phyloP scores from a whole-genome alignment of 345 rosid genomes.

The Eucalyptus regnans region DNA sequence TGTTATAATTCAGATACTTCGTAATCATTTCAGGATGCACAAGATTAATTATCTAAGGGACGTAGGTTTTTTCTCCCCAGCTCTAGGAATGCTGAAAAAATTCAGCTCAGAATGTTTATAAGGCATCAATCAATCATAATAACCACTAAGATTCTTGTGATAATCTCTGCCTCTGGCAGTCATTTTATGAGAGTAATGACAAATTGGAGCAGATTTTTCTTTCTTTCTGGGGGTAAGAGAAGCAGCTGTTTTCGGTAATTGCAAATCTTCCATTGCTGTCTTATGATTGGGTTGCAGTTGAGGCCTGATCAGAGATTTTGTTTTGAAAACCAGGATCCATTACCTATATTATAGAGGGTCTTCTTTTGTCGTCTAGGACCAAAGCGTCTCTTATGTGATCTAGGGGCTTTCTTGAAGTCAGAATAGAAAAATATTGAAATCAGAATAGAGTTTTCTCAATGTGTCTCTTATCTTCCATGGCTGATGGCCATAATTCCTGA shows the following conservation, averaged over 20 bases:
- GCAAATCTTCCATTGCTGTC: neutral
- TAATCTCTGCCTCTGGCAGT: neutral
- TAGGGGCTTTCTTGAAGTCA: neutral
- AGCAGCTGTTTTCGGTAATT: neutral
- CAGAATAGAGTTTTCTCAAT: neutral
- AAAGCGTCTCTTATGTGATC: neutral
- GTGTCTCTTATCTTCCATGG: neutral
- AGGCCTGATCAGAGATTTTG: neutral
- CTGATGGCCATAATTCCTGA: conserved; percentile 5
- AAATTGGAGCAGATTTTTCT: neutral
- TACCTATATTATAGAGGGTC: neutral
- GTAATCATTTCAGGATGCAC: neutral
- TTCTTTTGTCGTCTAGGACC: neutral
- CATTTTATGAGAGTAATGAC: neutral
- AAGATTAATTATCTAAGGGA: neutral
- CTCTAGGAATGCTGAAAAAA: neutral
- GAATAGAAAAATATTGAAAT: neutral
- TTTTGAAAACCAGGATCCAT: neutral
- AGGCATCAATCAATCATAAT: neutral
- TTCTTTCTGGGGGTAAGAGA: neutral
- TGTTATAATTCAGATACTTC: neutral
- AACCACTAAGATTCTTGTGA: neutral
- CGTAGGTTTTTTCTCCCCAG: neutral
- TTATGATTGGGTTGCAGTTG: neutral
- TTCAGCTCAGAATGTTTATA: neutral